These are phyloP conservation scores for Chlamydomonas eustigma DNA, from an alignment of 139 green algal species.

Conservation along the genomic window DNA sequence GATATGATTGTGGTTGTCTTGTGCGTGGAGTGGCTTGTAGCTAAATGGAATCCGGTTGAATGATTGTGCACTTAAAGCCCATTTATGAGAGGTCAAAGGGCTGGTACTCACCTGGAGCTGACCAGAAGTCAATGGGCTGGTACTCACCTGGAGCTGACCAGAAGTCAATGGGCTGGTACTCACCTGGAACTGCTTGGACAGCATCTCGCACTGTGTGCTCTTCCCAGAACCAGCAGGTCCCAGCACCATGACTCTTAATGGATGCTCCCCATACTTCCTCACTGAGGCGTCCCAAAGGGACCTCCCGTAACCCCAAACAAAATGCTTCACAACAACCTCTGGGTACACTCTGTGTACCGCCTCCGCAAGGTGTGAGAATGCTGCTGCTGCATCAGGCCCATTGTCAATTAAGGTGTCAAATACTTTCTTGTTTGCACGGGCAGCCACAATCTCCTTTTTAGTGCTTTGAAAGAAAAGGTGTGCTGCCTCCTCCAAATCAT, in stretches of 20 bases:
- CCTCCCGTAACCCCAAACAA: slow-evolving; percentile 73
- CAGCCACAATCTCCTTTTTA: slow-evolving; percentile 36
- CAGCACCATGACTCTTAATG: slow-evolving; percentile 54
- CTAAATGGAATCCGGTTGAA: too few species aligned
- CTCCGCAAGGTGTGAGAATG: slow-evolving; percentile 39
- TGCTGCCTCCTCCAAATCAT: slow-evolving; percentile 53
- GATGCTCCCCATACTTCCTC: slow-evolving; percentile 50
- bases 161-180: too few species aligned
- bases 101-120: too few species aligned
- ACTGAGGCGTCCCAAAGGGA: slow-evolving; percentile 57
- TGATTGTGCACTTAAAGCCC: too few species aligned
- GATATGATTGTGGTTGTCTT: too few species aligned
- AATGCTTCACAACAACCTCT: slow-evolving; percentile 37
- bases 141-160: too few species aligned
- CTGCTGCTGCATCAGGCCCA: slow-evolving; percentile 19
- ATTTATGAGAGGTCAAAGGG: too few species aligned
- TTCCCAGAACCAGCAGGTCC: slow-evolving; percentile 65
- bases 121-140: too few species aligned
- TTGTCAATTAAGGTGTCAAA: slow-evolving; percentile 44
- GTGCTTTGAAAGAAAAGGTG: slow-evolving; percentile 40
- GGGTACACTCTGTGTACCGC: slow-evolving; percentile 52
- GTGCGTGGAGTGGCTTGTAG: too few species aligned
- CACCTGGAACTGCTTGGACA: slow-evolving; percentile 33
- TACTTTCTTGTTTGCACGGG: slow-evolving; percentile 14
- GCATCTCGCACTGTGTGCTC: slow-evolving; percentile 45